phyloP scores from a whole-genome alignment of 1,284 basidiomycete genomes.

The Uromyces viciae-fabae region DNA sequence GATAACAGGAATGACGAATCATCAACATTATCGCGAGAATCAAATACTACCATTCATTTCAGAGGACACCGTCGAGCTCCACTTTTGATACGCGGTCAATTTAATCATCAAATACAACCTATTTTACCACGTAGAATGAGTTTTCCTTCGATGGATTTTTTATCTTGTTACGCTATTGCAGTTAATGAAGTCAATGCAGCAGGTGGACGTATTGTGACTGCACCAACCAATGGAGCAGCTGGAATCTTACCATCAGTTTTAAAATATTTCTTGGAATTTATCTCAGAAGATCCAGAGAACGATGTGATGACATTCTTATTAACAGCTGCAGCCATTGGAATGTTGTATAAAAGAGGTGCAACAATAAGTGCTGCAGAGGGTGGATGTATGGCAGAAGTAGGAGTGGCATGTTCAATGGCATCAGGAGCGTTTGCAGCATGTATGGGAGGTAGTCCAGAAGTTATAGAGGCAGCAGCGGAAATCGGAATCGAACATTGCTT shows the following conservation, averaged over 20 bases:
- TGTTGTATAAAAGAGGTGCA: slow-evolving; percentile 95
- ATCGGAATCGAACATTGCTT: slow-evolving; percentile 68
- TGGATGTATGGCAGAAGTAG: slow-evolving; percentile 56
- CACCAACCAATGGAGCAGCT: slow-evolving; percentile 73
- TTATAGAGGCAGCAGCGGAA: slow-evolving; percentile 74
- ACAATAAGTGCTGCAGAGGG: slow-evolving; percentile 95
- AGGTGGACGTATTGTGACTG: slow-evolving; percentile 88
- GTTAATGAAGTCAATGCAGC: slow-evolving; percentile 81
- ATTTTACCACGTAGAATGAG: slow-evolving; percentile 69
- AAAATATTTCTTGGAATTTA: slow-evolving; percentile 81
- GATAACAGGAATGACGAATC: not conserved
- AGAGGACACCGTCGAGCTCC: slow-evolving; percentile 47
- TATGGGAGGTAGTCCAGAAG: slow-evolving; percentile 54
- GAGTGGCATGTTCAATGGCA: slow-evolving; percentile 83
- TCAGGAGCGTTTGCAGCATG: slow-evolving; percentile 88
- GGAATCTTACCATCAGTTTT: slow-evolving; percentile 75
- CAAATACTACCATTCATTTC: slow-evolving; percentile 32
- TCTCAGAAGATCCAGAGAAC: slow-evolving; percentile 81
- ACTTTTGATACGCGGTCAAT: slow-evolving; percentile 65
- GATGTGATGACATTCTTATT: slow-evolving; percentile 79
- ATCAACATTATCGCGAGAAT: slow-evolving; percentile 5
- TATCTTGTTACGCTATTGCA: slow-evolving; percentile 86
- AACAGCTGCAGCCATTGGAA: slow-evolving; percentile 79
- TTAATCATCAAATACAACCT: slow-evolving; percentile 76
- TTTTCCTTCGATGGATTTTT: slow-evolving; percentile 89